Base-by-base conservation (phyloP, 768 basidiomycete genomes). In the Pholiota microspora region DNA sequence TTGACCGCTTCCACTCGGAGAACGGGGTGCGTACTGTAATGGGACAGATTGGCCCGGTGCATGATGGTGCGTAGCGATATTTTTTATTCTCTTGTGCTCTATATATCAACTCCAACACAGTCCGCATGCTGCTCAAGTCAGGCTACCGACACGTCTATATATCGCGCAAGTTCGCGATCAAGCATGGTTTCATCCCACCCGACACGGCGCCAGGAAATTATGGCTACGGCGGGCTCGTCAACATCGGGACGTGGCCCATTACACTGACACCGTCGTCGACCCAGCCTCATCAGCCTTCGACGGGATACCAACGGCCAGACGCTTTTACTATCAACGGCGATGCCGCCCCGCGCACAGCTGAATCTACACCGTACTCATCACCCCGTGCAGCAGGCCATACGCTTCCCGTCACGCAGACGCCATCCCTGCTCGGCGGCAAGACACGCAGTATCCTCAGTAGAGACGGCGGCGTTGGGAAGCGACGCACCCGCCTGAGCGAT, bases 71-170 rank as follows among this genome's bases (percentile, higher is more conserved):
- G 82, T 67, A 24, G 0, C 40, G 12, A 44, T 57, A 25, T 28
- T 21, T 32, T 31, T 21, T 16, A 15, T 16, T 21, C 50, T 6
- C 29, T 12, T 31, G 7, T 50, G 31, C 7, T 28, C 21, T 55
- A 18, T 40, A 29, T 31, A 15, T 13, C n/a, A 12, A 48, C 28
- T 25, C 51, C 31, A 46, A 44, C 18, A 0, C 62, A 93, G 93
- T 95, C 0, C 84, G 90, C 16, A 99, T 98, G 95, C 80, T 98
- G 34, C 77, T 99, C 56, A 96, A 93, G 70, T 80, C 83, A 15
- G 95, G 97, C 15, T 89, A 98, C 69, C 79, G 93, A 12, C 86
- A 95, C 63, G 95, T 98, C 48, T 99, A 99, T 71, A 88, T 99
- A 55, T 97, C 94, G 10, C 83, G 97, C 52, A 88, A 89, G 65